Evolutionary conservation across 1,139 yeast species (phyloP), one percentile per base, ranked within the genome.

Genomic region (Candida smagusa): DNA sequence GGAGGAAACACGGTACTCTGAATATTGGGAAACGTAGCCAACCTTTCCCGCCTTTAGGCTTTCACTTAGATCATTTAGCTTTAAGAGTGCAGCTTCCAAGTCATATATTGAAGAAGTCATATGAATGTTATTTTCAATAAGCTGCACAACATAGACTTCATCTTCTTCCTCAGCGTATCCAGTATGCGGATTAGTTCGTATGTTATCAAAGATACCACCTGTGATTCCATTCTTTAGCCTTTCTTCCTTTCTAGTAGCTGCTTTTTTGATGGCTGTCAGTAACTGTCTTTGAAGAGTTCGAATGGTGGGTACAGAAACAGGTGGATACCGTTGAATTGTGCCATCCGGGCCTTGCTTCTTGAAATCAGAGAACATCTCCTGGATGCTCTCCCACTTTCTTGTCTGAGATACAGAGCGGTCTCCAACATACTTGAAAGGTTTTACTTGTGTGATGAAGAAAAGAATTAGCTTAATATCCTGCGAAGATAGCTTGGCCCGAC

Each of bases 391-490:
- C 72, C 72, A 65, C 42, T 65, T 65, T 36, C 54, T 58, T 2
- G 67, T 62, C 44, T 65, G 71, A 31, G 58, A 54, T 21, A 59
- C 42, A 7, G 58, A 48, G 23, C 66, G 49, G 42, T 65, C 65
- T 2, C 72, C 72, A 26, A 65, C 56, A 39, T 64, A 65, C 39
- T 65, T 65, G 46, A 65, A 65, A 4, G 72, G 72, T 40, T 63
- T 64, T 21, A 63, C 53, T 22, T 56, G 49, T 11, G 59, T 52
- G 9, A 64, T 63, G 30, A 65, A 50, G 38, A 53, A 61, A 11
- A 65, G 48, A 6, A 65, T 62, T 12, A 65, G 46, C 39, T 52
- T 51, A 11, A 65, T 58, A 40, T 65, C 71, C 30, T 51, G 50
- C 11, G 47, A 37, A 2, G 63, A 54, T 25, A 65, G 46, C 43